Evolutionary conservation across 1,284 basidiomycete genomes (phyloP).

Genomic region (Puccinia horiana): DNA sequence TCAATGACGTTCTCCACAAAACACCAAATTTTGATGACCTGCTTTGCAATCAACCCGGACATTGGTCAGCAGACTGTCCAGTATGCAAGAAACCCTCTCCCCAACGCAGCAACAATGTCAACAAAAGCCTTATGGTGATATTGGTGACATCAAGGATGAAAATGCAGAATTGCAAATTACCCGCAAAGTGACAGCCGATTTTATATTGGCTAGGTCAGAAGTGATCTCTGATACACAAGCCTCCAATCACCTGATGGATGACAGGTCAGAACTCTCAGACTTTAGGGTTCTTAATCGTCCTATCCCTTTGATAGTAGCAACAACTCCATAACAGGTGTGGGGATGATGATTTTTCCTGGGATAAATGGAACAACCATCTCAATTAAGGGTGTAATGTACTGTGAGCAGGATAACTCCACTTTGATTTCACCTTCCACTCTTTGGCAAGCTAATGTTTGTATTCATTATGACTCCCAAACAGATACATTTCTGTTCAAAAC

Average conservation of each 20-base stretch:
- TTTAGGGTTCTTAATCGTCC: background rate
- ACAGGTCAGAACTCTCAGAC: background rate
- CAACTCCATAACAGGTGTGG: constrained; percentile 3
- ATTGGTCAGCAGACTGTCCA: background rate
- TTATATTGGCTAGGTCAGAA: background rate
- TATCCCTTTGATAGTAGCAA: constrained; percentile 18
- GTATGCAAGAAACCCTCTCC: background rate
- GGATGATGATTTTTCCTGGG: constrained; percentile 20
- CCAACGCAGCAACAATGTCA: background rate
- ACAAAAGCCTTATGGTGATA: background rate
- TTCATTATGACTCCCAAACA: background rate
- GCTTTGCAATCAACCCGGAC: background rate
- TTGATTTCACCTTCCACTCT: background rate
- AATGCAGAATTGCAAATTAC: background rate
- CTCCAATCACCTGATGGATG: background rate
- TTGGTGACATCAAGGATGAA: background rate
- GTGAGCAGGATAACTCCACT: background rate
- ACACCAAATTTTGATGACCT: background rate
- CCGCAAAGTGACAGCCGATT: background rate
- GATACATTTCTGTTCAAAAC: background rate
- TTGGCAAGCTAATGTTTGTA: background rate
- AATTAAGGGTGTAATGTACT: background rate
- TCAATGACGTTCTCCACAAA: background rate
- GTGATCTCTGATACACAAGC: background rate
- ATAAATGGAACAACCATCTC: constrained; percentile 1